Evolutionary conservation across 2,329 filamentous ascomycete genomes (phyloP).

Genomic region (Hypoxylon sp.): DNA sequence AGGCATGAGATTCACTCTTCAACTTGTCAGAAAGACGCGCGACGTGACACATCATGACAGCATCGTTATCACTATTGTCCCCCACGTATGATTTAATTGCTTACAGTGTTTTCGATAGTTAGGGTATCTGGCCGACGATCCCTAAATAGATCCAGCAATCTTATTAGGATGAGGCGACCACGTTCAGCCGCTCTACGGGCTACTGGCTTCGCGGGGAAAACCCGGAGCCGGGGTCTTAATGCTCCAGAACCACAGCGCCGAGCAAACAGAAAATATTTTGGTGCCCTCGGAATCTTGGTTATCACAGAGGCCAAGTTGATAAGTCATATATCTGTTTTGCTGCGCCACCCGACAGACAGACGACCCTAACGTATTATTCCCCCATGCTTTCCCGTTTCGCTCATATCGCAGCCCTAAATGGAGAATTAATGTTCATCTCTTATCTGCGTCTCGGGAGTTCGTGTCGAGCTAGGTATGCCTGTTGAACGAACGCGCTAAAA

Average conservation of each 20-base stretch:
- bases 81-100: constrained; percentile 41
- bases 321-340: constrained; percentile 39
- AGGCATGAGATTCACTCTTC: constrained; percentile 37
- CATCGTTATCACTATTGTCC: constrained; percentile 36
- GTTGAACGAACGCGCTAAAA: constrained; percentile 22
- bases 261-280: constrained; percentile 37
- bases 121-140: constrained; percentile 36
- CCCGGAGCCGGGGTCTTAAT: constrained; percentile 37
- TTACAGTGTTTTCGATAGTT: constrained; percentile 30
- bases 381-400: constrained; percentile 26
- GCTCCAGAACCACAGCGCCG: constrained; percentile 27
- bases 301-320: constrained; percentile 30
- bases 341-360: constrained; percentile 33
- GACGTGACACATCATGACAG: constrained; percentile 39
- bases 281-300: constrained; percentile 39
- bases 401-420: constrained; percentile 31
- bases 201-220: constrained; percentile 44
- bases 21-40: constrained; percentile 12
- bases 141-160: constrained; percentile 34
- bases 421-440: constrained; percentile 22
- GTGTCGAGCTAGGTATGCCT: constrained; percentile 9
- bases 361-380: constrained; percentile 19
- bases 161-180: constrained; percentile 30
- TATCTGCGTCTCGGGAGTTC: constrained; percentile 8
- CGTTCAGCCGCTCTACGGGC: constrained; percentile 45